phyloP scores from a whole-genome alignment of 129 eudicot species.

The Pittosporum tobira region DNA sequence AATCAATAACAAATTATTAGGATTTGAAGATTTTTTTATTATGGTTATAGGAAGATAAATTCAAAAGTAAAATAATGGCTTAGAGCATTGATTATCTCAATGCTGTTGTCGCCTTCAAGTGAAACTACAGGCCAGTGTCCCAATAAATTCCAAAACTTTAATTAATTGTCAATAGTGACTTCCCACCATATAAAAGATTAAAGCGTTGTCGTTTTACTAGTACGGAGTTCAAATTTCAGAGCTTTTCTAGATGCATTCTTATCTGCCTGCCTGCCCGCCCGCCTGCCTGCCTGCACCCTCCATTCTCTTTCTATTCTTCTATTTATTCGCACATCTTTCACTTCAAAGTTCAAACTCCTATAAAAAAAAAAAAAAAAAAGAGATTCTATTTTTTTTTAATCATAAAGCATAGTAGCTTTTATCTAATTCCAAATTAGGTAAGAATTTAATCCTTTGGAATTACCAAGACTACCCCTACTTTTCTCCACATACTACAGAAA shows the following conservation, averaged over 20 bases:
- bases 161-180: not conserved
- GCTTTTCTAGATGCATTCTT: conserved; percentile 15
- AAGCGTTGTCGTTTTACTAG: conserved; percentile 17
- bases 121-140: conserved; percentile 17
- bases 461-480: not conserved
- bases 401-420: not conserved
- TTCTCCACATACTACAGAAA: not conserved
- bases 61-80: conserved; percentile 16
- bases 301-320: conserved; percentile 69
- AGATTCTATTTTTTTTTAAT: conserved; percentile 31
- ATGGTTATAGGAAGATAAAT: too few relatives aligned
- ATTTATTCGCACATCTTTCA: conserved; percentile 19
- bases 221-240: conserved; percentile 26
- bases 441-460: not conserved
- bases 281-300: conserved; percentile 35
- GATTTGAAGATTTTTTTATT: too few relatives aligned
- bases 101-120: conserved; percentile 31
- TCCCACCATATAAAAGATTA: not conserved
- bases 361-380: too few relatives aligned
- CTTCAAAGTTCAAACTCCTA: conserved; percentile 41
- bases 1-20: too few relatives aligned
- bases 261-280: too few relatives aligned
- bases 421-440: not conserved
- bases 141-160: conserved; percentile 11
- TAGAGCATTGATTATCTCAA: conserved; percentile 24